These are phyloP conservation scores for Labyrinthula sp. DNA, from an alignment of 352 stramenopile species.

Conservation along the genomic window DNA sequence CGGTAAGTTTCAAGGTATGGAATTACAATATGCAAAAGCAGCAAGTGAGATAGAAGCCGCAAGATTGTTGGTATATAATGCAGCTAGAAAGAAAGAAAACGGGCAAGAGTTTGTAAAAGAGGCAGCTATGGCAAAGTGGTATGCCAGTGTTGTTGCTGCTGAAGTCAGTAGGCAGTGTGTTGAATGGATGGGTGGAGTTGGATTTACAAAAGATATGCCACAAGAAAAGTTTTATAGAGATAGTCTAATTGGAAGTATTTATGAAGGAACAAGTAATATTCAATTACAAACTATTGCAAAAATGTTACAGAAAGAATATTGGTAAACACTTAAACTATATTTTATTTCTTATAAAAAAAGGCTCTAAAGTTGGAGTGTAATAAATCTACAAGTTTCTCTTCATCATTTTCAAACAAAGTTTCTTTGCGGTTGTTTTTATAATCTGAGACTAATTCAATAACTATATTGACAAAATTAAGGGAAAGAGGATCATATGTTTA, in stretches of 20 bases:
- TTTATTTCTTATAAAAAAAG: too few species aligned
- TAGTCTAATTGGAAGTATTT: slow-evolving; percentile 86
- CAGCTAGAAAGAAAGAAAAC: slow-evolving; percentile 71
- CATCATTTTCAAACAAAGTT: too few species aligned
- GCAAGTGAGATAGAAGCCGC: slow-evolving; percentile 74
- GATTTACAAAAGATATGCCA: slow-evolving; percentile 74
- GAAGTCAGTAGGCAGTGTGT: slow-evolving; percentile 80
- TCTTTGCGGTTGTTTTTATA: too few species aligned
- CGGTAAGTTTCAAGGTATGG: slow-evolving; percentile 65
- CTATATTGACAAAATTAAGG: too few species aligned
- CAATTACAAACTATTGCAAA: slow-evolving; percentile 77
- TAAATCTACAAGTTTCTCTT: too few species aligned
- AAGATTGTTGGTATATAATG: slow-evolving; percentile 76
- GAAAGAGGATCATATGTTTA: too few species aligned
- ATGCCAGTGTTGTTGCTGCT: slow-evolving; percentile 75
- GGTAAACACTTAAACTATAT: too few species aligned
- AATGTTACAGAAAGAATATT: slow-evolving; percentile 59
- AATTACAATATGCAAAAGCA: slow-evolving; percentile 83
- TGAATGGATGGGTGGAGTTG: slow-evolving; percentile 76
- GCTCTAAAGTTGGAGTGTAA: too few species aligned
- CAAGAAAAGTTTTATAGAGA: slow-evolving; percentile 89
- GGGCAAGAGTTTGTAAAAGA: slow-evolving; percentile 82
- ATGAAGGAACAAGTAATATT: slow-evolving; percentile 91
- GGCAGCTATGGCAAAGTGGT: slow-evolving; percentile 85
- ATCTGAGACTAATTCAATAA: too few species aligned